Evolutionary conservation across 2,329 filamentous ascomycete genomes (phyloP), one percentile per base, ranked within the genome.

Genomic region (Cyclaneusma minus): DNA sequence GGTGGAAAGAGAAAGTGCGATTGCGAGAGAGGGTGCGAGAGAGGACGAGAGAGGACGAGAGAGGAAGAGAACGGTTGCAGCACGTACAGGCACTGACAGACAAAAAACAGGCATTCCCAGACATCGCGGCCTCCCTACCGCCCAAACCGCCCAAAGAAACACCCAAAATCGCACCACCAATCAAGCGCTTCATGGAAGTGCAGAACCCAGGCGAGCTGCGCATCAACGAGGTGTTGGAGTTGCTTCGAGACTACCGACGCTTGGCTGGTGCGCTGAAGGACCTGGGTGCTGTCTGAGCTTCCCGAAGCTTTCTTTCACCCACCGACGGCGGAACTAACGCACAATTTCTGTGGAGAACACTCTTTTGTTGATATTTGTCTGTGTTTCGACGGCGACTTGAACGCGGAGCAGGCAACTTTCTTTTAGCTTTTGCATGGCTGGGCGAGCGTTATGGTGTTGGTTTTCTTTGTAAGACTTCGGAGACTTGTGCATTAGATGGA

Each of bases 191-290:
- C 47, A 63, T 85, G 55, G 74, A 82, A 39, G 48, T 77, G 29
- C 62, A 77, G 40, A 73, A 73, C 43, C 72, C 74, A 0, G 64
- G 64, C 1, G 79, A 87, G 24, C 56, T 87, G 15, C 71, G 62
- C 29, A 55, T 87, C 14, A 67, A 70, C n/a, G 81, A 87, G 41
- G 71, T 87, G 11, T 52, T 76, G 13, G 68, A 78, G 29, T 53
- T 87, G 25, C 51, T 87, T 13, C 62, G 68, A 29, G 80, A 87
- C 47, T 87, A 87, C 42, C 68, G 79, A 40, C 60, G 80, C 28
- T 52, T 87, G 24, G 78, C 77, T 0, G 59, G 59, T 15, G 67
- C 66, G 6, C 47, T 85, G 30, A 69, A 68, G 39, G 67, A 72
- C 25, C 52, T 68, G 44, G 69, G 62, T 12, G 70, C 68, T 7